These are phyloP conservation scores for Hypoxylon cercidicola DNA, from an alignment of 495 filamentous ascomycete species.

Conservation along the genomic window DNA sequence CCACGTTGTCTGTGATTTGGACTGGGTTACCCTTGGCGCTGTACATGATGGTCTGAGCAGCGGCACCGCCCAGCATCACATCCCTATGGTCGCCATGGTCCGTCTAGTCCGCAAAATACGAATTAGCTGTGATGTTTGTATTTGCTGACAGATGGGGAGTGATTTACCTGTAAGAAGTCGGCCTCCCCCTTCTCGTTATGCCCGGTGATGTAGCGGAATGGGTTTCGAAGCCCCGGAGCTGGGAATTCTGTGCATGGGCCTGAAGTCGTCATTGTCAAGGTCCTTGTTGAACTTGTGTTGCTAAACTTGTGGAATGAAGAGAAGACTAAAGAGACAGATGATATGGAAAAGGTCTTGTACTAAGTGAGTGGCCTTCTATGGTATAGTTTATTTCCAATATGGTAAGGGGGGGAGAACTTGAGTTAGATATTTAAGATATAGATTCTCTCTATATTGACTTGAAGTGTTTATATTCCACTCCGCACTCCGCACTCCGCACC, in stretches of 20 bases:
- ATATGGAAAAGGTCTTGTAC: no score
- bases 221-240: constrained; percentile 6
- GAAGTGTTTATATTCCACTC: no score
- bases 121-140: neutral
- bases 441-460: no score
- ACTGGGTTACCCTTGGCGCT: constrained; percentile 3
- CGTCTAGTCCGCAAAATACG: constrained; percentile 1
- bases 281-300: no score
- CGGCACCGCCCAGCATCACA: constrained; percentile 8
- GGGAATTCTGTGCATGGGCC: constrained; percentile 4
- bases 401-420: no score
- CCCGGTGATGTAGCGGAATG: constrained; percentile 11
- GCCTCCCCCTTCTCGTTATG: constrained; percentile 1
- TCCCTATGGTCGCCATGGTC: constrained; percentile 5
- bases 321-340: no score
- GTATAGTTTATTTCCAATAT: no score
- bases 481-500: no score
- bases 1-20: constrained; percentile 2
- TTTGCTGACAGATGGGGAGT: no score
- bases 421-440: no score
- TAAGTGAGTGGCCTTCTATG: no score
- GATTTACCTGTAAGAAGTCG: constrained; percentile 3
- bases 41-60: constrained; percentile 12
- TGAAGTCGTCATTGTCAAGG: constrained; percentile 4
- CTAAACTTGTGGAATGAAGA: neutral